Evolutionary conservation across 768 basidiomycete species (phyloP).

Genomic region (Tulasnella sp.): DNA sequence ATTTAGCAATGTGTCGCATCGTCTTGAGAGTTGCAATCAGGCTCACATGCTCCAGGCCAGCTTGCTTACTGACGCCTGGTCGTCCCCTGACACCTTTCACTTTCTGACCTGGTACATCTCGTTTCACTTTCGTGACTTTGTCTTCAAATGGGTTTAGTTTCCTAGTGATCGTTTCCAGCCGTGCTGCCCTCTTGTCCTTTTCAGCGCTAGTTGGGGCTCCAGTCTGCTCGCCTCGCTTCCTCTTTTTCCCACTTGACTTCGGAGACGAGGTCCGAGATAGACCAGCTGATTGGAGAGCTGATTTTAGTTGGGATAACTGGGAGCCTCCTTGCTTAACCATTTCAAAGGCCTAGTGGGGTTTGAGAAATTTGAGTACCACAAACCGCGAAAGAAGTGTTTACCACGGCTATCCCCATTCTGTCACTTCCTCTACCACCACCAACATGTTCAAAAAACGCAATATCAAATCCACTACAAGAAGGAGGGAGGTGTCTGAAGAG

Average conservation of each 20-base stretch:
- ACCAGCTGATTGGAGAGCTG: constrained; percentile 70
- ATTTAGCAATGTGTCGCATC: constrained; percentile 10
- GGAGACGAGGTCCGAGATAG: constrained; percentile 47
- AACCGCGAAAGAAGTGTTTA: background rate
- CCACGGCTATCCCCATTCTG: background rate
- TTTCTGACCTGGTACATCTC: constrained; percentile 83
- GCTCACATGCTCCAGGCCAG: constrained; percentile 78
- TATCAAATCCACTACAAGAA: constrained; percentile 12
- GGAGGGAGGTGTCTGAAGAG: constrained; percentile 10
- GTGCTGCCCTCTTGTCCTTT: constrained; percentile 70
- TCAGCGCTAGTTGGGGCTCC: constrained; percentile 38
- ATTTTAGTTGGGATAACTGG: constrained; percentile 83
- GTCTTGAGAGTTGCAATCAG: background rate
- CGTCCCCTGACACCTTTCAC: constrained; percentile 72
- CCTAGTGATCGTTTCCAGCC: constrained; percentile 72
- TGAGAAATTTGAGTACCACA: constrained; percentile 7
- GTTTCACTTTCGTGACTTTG: constrained; percentile 84
- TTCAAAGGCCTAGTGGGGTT: background rate
- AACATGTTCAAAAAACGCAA: constrained; percentile 19
- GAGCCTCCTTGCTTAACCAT: constrained; percentile 33
- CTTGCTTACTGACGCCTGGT: constrained; percentile 82
- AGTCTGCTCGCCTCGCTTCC: constrained; percentile 46
- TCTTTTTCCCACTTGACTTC: constrained; percentile 47
- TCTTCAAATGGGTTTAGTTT: constrained; percentile 90
- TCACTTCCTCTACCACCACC: background rate